Evolutionary conservation across 768 basidiomycete genomes (phyloP), one percentile per base, ranked within the genome.

Genomic region (Macrocybe gigantea): DNA sequence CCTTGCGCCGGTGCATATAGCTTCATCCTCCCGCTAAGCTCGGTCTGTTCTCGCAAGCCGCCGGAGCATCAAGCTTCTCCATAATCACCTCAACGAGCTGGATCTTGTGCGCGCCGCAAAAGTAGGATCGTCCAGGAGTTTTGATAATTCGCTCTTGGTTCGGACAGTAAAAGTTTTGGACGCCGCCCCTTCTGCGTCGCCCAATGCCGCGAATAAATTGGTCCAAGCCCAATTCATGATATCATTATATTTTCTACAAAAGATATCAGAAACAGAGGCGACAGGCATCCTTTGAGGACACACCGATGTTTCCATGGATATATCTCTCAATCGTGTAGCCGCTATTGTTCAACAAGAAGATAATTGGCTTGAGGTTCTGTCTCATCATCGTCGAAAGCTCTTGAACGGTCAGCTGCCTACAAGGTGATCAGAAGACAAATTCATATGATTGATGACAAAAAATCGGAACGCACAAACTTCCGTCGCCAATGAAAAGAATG

Each of bases 261-360:
- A 2, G 11, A 43, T 14, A 41, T 33, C 48, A 31, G 13, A 7
- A 9, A 11, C 29, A 29, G 13, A 46, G 7, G 38, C 22, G 8
- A 9, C 11, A 6, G 12, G 31, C 5, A 12, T 33, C 1, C 22
- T 38, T 33, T 12, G 2, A 13, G 9, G 22, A n/a, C 37, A 31
- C 36, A 72, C 81, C 79, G 69, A 15, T 74, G 57, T 64, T 71
- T 13, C 85, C 85, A 51, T 92, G 87, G 38, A 88, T 71, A 53
- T 73, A 77, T 12, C 86, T 78, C 69, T 98, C 94, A 45, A 98
- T 92, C 13, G 88, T 88, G 66, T 95, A 95, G 0, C 89, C 86
- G 12, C 69, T 72, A 61, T 90, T 91, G 63, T 90, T 90, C 42
- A 91, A 64, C 13, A 91, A 70, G 64, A 93, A 93, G 32, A 93